Percentiles rank a stretch among this genome's conserved stretches.
phyloP scores from a whole-genome alignment of 73 alveolate species.

The Blepharisma japonicum region DNA sequence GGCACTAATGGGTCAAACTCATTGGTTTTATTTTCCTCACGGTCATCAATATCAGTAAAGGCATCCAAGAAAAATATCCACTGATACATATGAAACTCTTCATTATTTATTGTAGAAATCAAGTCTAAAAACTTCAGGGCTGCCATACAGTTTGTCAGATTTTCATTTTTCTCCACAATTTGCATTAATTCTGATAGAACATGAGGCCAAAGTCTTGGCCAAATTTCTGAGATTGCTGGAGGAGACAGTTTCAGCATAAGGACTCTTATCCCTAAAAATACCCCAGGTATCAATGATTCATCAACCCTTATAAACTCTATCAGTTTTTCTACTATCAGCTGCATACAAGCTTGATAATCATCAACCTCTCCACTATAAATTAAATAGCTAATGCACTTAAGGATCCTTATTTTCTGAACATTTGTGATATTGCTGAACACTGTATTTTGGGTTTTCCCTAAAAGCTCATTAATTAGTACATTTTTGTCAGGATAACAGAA shows the following conservation, averaged over 20 bases:
- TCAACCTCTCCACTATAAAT: not conserved
- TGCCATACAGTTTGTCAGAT: not conserved
- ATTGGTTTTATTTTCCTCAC: too few relatives aligned
- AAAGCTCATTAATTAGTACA: not conserved
- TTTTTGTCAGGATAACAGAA: not conserved
- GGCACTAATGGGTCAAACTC: not conserved
- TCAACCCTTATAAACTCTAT: not conserved
- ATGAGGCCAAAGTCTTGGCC: conserved; percentile 31
- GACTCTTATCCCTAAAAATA: conserved; percentile 11
- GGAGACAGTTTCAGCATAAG: not conserved
- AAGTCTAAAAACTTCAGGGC: conserved; percentile 25
- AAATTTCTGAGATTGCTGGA: not conserved
- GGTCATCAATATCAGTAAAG: not conserved
- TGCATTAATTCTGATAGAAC: conserved; percentile 19
- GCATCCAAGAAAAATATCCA: conserved; percentile 21
- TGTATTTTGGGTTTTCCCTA: not conserved
- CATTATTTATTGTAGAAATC: conserved; percentile 18
- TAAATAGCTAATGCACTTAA: not conserved
- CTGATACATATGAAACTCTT: conserved; percentile 18
- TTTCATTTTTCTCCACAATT: not conserved
- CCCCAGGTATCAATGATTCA: conserved; percentile 1
- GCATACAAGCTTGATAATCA: not conserved
- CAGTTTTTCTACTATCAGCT: not conserved
- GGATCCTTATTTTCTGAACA: not conserved
- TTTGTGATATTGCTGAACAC: not conserved